Conservation (phyloP, 345 rosid genomes). For the Linum tenue region DNA sequence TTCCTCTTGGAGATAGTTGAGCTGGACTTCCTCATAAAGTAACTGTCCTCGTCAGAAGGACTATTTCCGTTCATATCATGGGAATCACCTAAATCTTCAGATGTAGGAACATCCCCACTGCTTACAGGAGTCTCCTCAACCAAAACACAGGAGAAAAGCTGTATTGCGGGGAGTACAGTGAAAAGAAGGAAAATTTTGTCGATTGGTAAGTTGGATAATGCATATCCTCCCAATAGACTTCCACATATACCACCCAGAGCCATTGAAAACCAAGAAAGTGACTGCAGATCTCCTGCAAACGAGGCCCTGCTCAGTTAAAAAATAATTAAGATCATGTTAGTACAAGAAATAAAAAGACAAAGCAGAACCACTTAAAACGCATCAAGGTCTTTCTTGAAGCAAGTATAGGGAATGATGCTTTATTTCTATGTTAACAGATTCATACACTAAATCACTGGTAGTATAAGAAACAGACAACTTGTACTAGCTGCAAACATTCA, state of each 20-base stretch:
- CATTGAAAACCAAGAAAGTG: constrained; percentile 84
- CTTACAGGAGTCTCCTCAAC: constrained; percentile 46
- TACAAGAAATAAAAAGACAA: not conserved
- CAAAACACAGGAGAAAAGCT: constrained; percentile 65
- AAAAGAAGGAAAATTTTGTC: constrained; percentile 72
- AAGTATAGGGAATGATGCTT: not conserved
- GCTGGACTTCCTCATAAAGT: constrained; percentile 28
- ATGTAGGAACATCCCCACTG: constrained; percentile 24
- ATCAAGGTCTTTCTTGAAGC: not conserved
- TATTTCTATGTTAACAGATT: not conserved
- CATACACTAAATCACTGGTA: not conserved
- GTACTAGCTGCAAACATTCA: not conserved
- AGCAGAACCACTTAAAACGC: not conserved
- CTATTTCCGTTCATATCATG: constrained; percentile 33
- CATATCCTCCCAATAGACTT: constrained; percentile 84
- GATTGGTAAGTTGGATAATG: constrained; percentile 56
- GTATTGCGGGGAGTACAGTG: constrained; percentile 56
- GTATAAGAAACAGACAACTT: not conserved
- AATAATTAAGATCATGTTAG: not conserved
- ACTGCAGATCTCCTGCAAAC: constrained; percentile 95
- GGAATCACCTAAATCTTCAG: constrained; percentile 22
- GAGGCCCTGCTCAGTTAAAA: constrained; percentile 43
- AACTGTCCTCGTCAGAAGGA: constrained; percentile 28
- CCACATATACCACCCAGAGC: constrained; percentile 91
- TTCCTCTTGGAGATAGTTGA: constrained; percentile 50